Evolutionary conservation across 352 stramenopile genomes (phyloP), one percentile per base, ranked within the genome.

Genomic region (Phytophthora podocarpi): DNA sequence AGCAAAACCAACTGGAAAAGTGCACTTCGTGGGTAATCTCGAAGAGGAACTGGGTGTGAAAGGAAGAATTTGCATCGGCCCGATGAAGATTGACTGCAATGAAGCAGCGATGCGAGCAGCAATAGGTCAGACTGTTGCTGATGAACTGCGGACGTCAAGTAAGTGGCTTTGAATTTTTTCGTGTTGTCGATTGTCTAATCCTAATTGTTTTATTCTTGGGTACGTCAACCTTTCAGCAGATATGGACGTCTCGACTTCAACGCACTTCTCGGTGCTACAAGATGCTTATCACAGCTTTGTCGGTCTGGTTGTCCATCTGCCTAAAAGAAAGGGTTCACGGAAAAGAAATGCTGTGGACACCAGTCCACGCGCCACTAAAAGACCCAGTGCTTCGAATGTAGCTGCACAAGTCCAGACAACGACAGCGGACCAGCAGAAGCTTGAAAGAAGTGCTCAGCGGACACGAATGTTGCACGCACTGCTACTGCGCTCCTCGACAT

Each of bases 61-160:
- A 41, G 80, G 69, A 2, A 80, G 82, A 58, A 42, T 91, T 15
- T 89, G 76, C 26, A 70, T 87, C 0, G 80, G 82, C 1, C 65
- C 74, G 6, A 62, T 90, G 35, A 78, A 64, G 35, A 80, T 91
- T 45, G 68, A 89, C 23, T 91, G 82, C 62, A 79, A 87, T 36
- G 80, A 91, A 40, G 46, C 72, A 30, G 66, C 59, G 4, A 70
- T 88, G 30, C 64, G 78, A 45, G 53, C 36, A 34, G 61, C 63
- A 1, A 62, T 85, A 31, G 58, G 50, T 27, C 51, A 76, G 12
- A 41, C 39, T 27, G 34, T 53, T 35, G 36, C 41, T 12, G 20
- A 61, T 47, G 39, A 59, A 40, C 20, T 59, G 27, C 42, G 28
- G 28, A 10, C 47, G 13, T 37, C 36, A 43, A 53, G 59, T 76